Percentiles rank a stretch among this genome's conserved stretches.
Conservation (phyloP, 2,329 filamentous ascomycete genomes). For the Hypoxylon sp. region DNA sequence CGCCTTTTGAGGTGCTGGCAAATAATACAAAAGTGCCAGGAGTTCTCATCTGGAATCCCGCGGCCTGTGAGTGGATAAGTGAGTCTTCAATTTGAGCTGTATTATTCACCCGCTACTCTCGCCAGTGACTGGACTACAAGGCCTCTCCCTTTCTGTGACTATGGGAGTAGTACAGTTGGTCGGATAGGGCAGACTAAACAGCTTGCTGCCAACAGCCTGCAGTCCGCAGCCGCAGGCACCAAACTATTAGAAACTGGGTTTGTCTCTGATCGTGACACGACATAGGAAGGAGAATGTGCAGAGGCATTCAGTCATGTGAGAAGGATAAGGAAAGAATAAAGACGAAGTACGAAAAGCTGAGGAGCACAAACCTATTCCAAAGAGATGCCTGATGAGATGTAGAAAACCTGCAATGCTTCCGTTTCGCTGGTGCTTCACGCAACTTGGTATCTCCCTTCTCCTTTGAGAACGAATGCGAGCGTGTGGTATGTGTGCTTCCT, state of each 20-base stretch:
- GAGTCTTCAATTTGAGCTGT: constrained; percentile 31
- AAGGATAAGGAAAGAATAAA: constrained; percentile 23
- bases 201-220: constrained; percentile 31
- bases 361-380: constrained; percentile 1
- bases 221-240: constrained; percentile 31
- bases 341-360: constrained; percentile 32
- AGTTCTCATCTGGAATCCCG: constrained; percentile 32
- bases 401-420: constrained; percentile 20
- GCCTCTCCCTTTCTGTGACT: constrained; percentile 23
- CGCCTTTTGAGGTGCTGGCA: constrained; percentile 27
- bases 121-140: constrained; percentile 14
- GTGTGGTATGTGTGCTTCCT: constrained; percentile 27
- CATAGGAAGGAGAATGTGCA: constrained; percentile 43
- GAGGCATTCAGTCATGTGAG: constrained; percentile 47
- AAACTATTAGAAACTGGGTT: constrained; percentile 48
- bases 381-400: constrained; percentile 22
- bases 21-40: constrained; percentile 12
- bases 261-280: constrained; percentile 45
- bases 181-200: constrained; percentile 12
- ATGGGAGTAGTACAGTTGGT: constrained; percentile 15
- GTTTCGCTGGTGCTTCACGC: constrained; percentile 20
- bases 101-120: constrained; percentile 15
- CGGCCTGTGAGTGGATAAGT: constrained; percentile 34
- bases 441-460: constrained; percentile 22
- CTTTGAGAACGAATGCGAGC: constrained; percentile 23